Evolutionary conservation across 768 basidiomycete species (phyloP).

Genomic region (Tricholoma terreum): DNA sequence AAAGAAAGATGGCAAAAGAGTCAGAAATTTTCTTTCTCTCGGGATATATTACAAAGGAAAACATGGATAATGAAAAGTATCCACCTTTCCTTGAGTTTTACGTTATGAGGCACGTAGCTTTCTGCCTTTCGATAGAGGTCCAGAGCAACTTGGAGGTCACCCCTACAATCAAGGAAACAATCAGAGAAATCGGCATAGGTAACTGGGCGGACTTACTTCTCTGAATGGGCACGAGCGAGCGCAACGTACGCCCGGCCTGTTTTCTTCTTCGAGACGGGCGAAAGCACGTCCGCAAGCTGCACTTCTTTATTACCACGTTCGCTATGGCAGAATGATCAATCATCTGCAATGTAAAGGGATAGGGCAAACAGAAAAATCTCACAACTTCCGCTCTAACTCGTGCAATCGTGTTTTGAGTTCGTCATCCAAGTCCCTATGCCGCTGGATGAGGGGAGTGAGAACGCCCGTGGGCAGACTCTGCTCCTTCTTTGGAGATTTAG

Average conservation of each 20-base stretch:
- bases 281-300: conserved; percentile 59
- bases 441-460: conserved; percentile 59
- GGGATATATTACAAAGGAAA: conserved; percentile 55
- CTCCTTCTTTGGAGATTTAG: conserved; percentile 36
- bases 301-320: conserved; percentile 61
- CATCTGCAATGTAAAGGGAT: conserved; percentile 1
- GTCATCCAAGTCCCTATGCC: conserved; percentile 65
- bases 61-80: conserved; percentile 68
- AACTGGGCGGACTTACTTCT: conserved; percentile 52
- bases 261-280: conserved; percentile 76
- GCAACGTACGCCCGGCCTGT: conserved; percentile 82
- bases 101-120: conserved; percentile 81
- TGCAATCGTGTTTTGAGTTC: conserved; percentile 61
- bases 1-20: conserved; percentile 33
- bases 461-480: conserved; percentile 44
- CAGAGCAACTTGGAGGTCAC: conserved; percentile 76
- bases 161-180: conserved; percentile 38
- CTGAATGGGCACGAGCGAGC: conserved; percentile 75
- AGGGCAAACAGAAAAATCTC: conserved; percentile 28
- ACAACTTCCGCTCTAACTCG: conserved; percentile 76
- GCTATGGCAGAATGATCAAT: conserved; percentile 28
- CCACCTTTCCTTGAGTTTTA: conserved; percentile 86
- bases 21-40: conserved; percentile 40
- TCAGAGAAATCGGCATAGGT: conserved; percentile 1
- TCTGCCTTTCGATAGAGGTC: conserved; percentile 82